Evolutionary conservation across 768 basidiomycete species (phyloP).

Genomic region (Macrocybe gigantea): DNA sequence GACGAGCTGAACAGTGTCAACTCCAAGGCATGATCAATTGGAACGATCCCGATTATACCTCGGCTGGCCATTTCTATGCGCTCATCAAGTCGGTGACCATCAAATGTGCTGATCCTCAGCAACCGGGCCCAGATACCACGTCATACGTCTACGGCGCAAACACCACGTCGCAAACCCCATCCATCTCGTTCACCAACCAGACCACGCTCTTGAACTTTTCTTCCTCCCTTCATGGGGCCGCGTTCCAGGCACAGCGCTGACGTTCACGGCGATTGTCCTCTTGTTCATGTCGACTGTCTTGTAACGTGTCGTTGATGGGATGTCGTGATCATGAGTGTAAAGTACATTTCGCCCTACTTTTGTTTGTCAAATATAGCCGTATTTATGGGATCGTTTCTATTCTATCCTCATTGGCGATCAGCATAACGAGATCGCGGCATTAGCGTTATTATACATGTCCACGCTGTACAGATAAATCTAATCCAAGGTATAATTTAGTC

Average conservation of each 20-base stretch:
- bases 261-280: no score
- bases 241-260: neutral
- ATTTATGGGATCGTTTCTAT: no score
- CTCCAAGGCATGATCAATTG: slow-evolving; percentile 65
- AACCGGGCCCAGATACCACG: slow-evolving; percentile 40
- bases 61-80: slow-evolving; percentile 72
- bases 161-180: slow-evolving; percentile 43
- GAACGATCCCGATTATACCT: slow-evolving; percentile 67
- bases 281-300: no score
- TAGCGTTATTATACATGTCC: no score
- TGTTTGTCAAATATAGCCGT: no score
- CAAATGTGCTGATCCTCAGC: slow-evolving; percentile 49
- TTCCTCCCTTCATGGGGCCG: slow-evolving; percentile 4
- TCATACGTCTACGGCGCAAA: slow-evolving; percentile 64
- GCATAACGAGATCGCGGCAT: no score
- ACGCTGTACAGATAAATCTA: no score
- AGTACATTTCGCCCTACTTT: no score
- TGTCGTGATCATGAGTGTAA: no score
- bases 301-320: no score
- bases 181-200: slow-evolving; percentile 52
- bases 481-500: no score
- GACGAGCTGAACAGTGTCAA: neutral
- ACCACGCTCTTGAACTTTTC: slow-evolving; percentile 50
- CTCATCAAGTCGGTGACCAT: slow-evolving; percentile 57
- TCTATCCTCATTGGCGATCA: no score